These are phyloP conservation scores for Myxozyma melibiosi DNA, from an alignment of 805 yeast genomes.

Conservation along the genomic window DNA sequence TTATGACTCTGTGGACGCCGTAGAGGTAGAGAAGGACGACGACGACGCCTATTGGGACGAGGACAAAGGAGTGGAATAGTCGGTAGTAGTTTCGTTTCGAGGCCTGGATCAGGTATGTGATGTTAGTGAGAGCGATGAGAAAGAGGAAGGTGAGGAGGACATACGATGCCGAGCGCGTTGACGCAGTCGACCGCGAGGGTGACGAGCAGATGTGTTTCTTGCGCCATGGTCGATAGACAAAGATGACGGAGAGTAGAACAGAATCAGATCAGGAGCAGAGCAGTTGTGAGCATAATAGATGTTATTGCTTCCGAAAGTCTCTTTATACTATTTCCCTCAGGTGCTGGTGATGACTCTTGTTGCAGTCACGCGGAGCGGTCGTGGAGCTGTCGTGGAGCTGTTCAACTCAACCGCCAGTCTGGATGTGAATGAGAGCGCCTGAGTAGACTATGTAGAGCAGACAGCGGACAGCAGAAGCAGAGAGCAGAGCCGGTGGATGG, in stretches of 20 bases:
- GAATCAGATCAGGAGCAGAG: neutral
- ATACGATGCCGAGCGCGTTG: constrained; percentile 38
- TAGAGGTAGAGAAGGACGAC: constrained; percentile 52
- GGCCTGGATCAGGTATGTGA: constrained; percentile 7
- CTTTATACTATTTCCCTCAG: too few species aligned
- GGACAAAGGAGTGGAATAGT: constrained; percentile 49
- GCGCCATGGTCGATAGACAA: constrained; percentile 2
- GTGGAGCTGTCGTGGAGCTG: too few species aligned
- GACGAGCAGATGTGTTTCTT: neutral
- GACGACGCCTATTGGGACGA: constrained; percentile 54
- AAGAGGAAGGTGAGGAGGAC: constrained; percentile 32
- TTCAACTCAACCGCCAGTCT: too few species aligned
- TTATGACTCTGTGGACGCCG: constrained; percentile 54
- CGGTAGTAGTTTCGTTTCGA: constrained; percentile 11
- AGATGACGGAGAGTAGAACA: neutral
- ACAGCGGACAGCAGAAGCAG: neutral
- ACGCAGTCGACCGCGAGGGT: constrained; percentile 39
- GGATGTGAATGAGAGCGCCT: too few species aligned
- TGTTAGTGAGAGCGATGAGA: neutral
- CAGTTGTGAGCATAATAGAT: too few species aligned
- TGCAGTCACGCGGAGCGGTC: too few species aligned
- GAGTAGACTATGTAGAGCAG: too few species aligned
- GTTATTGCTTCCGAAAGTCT: too few species aligned
- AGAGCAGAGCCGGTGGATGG: too few species aligned
- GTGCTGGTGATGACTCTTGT: too few species aligned